These are phyloP conservation scores for Linanthus parryae DNA, from an alignment of 148 eudicot genomes.

Conservation along the genomic window DNA sequence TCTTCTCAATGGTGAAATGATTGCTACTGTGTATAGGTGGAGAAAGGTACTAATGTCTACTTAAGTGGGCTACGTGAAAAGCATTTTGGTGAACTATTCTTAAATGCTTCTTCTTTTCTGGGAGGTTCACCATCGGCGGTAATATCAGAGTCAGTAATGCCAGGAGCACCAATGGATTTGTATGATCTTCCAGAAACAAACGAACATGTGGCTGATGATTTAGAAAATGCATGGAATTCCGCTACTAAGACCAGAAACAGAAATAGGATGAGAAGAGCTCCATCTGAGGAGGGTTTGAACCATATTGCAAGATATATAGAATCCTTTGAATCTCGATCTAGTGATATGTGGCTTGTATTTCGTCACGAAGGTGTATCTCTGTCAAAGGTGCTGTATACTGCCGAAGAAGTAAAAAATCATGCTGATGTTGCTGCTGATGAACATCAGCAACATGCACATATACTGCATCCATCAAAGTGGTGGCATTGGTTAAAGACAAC, in stretches of 20 bases:
- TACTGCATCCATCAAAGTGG: constrained; percentile 91
- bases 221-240: constrained; percentile 22
- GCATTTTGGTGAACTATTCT: constrained; percentile 90
- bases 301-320: constrained; percentile 97
- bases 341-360: constrained; percentile 97
- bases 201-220: constrained; percentile 27
- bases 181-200: constrained; percentile 24
- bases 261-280: constrained; percentile 25
- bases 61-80: constrained; percentile 91
- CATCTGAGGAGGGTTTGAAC: constrained; percentile 70
- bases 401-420: constrained; percentile 46
- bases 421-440: constrained; percentile 42
- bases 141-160: constrained; percentile 23
- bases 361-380: constrained; percentile 90
- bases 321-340: constrained; percentile 85
- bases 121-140: constrained; percentile 26
- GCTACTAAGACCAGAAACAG: constrained; percentile 22
- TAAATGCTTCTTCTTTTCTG: constrained; percentile 59
- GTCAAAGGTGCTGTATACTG: constrained; percentile 89
- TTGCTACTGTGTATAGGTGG: constrained; percentile 63
- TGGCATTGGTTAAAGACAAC: constrained; percentile 98
- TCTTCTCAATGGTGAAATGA: too few species aligned
- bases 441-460: constrained; percentile 46
- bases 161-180: constrained; percentile 18
- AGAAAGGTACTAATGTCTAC: constrained; percentile 79